Evolutionary conservation across 495 filamentous ascomycete species (phyloP), one percentile per base, ranked within the genome.

Genomic region (Annulohypoxylon stygium): DNA sequence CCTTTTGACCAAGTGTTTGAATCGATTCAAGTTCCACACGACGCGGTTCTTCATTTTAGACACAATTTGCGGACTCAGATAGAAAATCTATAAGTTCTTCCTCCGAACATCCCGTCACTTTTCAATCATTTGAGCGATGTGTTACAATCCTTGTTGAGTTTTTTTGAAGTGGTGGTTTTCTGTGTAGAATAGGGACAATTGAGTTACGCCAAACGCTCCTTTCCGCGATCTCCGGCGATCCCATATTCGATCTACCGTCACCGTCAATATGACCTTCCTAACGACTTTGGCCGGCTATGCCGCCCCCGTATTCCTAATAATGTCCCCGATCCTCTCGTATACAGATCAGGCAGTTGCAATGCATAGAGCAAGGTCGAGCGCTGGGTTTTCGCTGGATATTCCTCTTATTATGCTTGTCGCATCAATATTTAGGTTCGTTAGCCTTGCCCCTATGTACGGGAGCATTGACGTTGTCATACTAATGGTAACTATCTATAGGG

Each of bases 341-440:
- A 87, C 90, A 65, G 94, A 97, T 83, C 94, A 99, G 82, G 97
- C 96, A 71, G 87, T 93, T 68, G 92, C 91, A 77, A 98, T 99
- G 82, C 89, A 97, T 78, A 87, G 89, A 71, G 87, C 81, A 34
- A 91, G 91, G 77, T 93, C 90, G 34, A 97, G 94, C 50, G 92
- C 91, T 18, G 96, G 96, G 39, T 99, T 99, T 84, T 88, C 85
- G 11, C 80, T 90, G 41, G 92, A 99, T 78, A 99, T 97, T 51
- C 97, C 96, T 4, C 80, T 98, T 69, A 99, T 99, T 72, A 99
- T 99, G 96, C 93, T 99, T 30, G 89, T 97, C 48, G 92, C 96
- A 12, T 97, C 94, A 9, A 90, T 98, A 61, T 82, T 97, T 30
- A 96, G 97, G 92, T 97, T 82, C 75, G 88, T 78, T 20, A 48